Percentiles rank a stretch among this genome's conserved stretches.
These are phyloP conservation scores for Tylopilus subfusipes DNA, from an alignment of 768 basidiomycete species.

Conservation along the genomic window DNA sequence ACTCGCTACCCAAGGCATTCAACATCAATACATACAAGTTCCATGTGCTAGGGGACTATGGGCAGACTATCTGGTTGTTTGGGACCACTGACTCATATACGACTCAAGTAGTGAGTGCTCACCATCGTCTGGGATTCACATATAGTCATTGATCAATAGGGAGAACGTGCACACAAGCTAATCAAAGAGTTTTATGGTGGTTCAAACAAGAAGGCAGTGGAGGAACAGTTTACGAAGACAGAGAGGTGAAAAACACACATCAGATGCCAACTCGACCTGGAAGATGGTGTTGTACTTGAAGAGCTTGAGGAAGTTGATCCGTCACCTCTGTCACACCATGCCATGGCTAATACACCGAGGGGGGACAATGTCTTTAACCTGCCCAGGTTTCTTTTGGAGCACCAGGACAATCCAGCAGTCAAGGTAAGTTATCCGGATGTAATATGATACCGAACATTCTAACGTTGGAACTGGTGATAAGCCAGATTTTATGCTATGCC, in stretches of 20 bases:
- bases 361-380: not conserved
- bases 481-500: not conserved
- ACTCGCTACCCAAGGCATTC: conserved; percentile 5
- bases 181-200: conserved; percentile 28
- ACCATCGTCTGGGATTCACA: not conserved
- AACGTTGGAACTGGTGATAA: not conserved
- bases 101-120: not conserved
- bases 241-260: conserved; percentile 3
- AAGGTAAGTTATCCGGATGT: not conserved
- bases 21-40: conserved; percentile 30
- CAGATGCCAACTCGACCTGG: not conserved
- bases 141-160: no score
- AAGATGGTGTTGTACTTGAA: not conserved
- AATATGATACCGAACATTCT: not conserved
- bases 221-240: conserved; percentile 3
- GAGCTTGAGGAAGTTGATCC: not conserved
- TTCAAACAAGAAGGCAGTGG: conserved; percentile 16
- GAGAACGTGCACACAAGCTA: not conserved
- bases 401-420: not conserved
- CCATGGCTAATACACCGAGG: not conserved
- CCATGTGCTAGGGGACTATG: no score
- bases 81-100: no score
- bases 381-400: not conserved
- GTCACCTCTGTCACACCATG: not conserved
- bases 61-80: conserved; percentile 8